Percentiles rank a stretch among this genome's conserved stretches.
These are phyloP conservation scores for Botrytis byssoidea DNA, from an alignment of 2,329 filamentous ascomycete genomes.

Conservation along the genomic window DNA sequence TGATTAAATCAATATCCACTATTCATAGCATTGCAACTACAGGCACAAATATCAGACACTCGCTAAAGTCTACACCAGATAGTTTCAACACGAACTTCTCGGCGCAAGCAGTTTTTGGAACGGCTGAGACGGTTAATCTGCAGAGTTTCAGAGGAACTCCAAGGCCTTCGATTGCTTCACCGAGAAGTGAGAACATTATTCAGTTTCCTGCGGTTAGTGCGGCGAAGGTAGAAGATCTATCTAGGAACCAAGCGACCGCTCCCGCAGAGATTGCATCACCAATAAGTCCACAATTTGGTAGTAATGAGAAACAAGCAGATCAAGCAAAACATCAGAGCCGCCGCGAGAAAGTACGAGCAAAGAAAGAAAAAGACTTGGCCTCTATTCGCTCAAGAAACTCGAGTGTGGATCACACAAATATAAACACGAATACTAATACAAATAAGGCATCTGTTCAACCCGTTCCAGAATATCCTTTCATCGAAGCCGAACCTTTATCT, in stretches of 20 bases:
- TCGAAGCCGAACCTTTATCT: too few relatives aligned
- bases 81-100: slow-evolving; percentile 7
- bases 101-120: slow-evolving; percentile 1
- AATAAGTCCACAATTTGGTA: not conserved
- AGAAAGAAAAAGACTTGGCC: slow-evolving; percentile 33
- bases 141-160: not conserved
- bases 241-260: not conserved
- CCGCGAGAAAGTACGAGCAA: slow-evolving; percentile 31
- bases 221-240: not conserved
- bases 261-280: not conserved
- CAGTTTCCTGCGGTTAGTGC: too few relatives aligned
- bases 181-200: not conserved
- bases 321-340: slow-evolving; percentile 20
- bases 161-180: not conserved
- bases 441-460: not conserved
- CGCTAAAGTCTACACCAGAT: slow-evolving; percentile 9
- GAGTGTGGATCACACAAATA: not conserved
- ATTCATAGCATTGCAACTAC: slow-evolving; percentile 13
- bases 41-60: slow-evolving; percentile 8
- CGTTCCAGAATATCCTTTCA: not conserved
- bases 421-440: not conserved
- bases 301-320: not conserved
- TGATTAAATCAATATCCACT: slow-evolving; percentile 13
- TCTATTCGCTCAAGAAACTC: slow-evolving; percentile 1
- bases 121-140: slow-evolving; percentile 14